Conservation (phyloP, 257 asterid species). For the Nicotiana benthamiana region DNA sequence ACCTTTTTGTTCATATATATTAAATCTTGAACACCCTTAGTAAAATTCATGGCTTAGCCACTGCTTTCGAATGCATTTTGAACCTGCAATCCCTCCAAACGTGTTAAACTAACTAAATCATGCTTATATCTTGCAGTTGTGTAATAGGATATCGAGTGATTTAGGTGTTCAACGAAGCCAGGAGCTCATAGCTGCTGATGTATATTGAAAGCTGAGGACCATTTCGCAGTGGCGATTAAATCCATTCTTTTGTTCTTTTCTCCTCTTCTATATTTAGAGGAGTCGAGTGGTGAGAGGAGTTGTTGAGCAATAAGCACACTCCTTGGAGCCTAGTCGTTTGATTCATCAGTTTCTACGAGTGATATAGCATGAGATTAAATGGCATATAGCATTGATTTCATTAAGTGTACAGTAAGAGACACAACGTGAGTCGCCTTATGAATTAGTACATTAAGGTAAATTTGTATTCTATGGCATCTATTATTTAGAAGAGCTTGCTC, state of each 20-base stretch:
- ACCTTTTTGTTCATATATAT: too few species aligned
- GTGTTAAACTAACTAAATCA: neutral
- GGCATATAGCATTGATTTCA: neutral
- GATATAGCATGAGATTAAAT: neutral
- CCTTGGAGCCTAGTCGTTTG: neutral
- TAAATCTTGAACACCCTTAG: too few species aligned
- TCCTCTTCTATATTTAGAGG: neutral
- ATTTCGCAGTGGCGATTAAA: neutral
- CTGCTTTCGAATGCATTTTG: neutral
- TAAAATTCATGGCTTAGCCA: too few species aligned
- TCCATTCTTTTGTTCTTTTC: neutral
- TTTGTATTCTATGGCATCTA: too few species aligned
- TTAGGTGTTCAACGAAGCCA: slow-evolving; percentile 59
- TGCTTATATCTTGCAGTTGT: slow-evolving; percentile 42
- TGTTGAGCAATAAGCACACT: too few species aligned
- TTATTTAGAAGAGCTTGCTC: too few species aligned
- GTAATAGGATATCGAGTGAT: slow-evolving; percentile 65
- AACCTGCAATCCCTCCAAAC: neutral
- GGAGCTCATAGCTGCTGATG: slow-evolving; percentile 26
- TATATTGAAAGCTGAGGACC: neutral
- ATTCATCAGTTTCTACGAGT: neutral
- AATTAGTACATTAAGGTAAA: neutral
- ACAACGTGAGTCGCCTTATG: neutral
- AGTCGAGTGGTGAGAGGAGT: neutral
- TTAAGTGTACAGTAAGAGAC: neutral